Percentiles rank a stretch among this genome's conserved stretches.
Conservation (phyloP, 2,329 filamentous ascomycete species). For the Sporothrix schenckii region DNA sequence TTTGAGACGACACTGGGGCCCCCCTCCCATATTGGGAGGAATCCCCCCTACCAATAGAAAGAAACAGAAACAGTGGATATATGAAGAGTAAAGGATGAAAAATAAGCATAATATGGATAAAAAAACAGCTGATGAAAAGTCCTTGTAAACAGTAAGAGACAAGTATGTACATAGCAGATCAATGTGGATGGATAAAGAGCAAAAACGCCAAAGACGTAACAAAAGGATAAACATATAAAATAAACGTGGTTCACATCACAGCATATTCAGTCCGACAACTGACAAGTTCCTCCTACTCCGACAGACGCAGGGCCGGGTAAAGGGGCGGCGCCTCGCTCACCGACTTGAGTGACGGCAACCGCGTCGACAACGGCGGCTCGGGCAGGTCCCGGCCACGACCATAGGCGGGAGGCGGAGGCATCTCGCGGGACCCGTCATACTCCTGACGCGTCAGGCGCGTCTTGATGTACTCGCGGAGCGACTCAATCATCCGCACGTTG, state of each 20-base stretch:
- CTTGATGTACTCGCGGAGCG: constrained; percentile 60
- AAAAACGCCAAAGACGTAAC: neutral
- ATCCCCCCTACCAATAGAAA: neutral
- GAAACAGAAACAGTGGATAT: constrained; percentile 11
- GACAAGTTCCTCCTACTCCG: constrained; percentile 1
- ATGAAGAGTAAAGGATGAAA: neutral
- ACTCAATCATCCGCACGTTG: constrained; percentile 67
- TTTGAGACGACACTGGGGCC: neutral
- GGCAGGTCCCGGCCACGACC: constrained; percentile 32
- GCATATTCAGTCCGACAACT: neutral
- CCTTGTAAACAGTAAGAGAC: too few relatives aligned
- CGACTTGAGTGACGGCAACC: constrained; percentile 32
- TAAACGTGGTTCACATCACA: constrained; percentile 26
- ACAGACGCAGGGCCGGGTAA: constrained; percentile 36
- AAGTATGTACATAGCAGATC: neutral
- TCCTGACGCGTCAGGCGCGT: constrained; percentile 60
- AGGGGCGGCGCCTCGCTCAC: constrained; percentile 30
- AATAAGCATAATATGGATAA: too few relatives aligned
- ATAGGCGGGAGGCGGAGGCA: neutral
- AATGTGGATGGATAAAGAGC: neutral
- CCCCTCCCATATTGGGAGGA: neutral
- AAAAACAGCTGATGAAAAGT: too few relatives aligned
- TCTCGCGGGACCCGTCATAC: constrained; percentile 47
- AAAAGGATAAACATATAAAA: neutral
- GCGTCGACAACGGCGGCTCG: constrained; percentile 41